Percentiles rank a stretch among this genome's conserved stretches.
Evolutionary conservation across 1,284 basidiomycete genomes (phyloP).

Genomic region (Cryptococcus hybrid): DNA sequence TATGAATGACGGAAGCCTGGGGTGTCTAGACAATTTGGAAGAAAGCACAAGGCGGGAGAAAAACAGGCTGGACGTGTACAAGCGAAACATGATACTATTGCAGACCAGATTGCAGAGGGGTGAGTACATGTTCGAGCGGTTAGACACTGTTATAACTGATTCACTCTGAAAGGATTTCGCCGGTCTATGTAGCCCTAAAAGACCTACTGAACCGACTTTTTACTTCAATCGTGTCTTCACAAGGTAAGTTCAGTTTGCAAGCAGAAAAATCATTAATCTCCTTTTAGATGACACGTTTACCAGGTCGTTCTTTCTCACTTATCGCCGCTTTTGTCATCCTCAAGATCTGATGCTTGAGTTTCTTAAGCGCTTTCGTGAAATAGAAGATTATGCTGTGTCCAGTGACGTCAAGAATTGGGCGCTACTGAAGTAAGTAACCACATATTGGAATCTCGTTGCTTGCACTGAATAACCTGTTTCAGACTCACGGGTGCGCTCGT

Average conservation of each 20-base stretch:
- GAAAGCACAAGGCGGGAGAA: neutral
- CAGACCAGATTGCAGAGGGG: neutral
- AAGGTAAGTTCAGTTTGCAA: slow-evolving; percentile 13
- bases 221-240: slow-evolving; percentile 38
- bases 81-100: neutral
- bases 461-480: neutral
- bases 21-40: neutral
- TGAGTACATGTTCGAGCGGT: neutral
- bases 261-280: neutral
- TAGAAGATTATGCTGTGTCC: slow-evolving; percentile 32
- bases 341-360: slow-evolving; percentile 41
- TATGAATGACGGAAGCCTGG: neutral
- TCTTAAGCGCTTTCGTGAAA: slow-evolving; percentile 32
- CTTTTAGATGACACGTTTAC: slow-evolving; percentile 38
- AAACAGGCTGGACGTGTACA: neutral
- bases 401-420: slow-evolving; percentile 42
- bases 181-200: slow-evolving; percentile 22
- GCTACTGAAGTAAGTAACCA: slow-evolving; percentile 38
- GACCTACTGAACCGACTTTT: slow-evolving; percentile 40
- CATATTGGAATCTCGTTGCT: neutral
- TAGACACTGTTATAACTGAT: neutral
- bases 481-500: slow-evolving; percentile 44
- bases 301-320: slow-evolving; percentile 44
- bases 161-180: neutral
- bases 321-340: slow-evolving; percentile 45